Conservation (phyloP, 352 stramenopile species). For the Globisporangium mamillatum region DNA sequence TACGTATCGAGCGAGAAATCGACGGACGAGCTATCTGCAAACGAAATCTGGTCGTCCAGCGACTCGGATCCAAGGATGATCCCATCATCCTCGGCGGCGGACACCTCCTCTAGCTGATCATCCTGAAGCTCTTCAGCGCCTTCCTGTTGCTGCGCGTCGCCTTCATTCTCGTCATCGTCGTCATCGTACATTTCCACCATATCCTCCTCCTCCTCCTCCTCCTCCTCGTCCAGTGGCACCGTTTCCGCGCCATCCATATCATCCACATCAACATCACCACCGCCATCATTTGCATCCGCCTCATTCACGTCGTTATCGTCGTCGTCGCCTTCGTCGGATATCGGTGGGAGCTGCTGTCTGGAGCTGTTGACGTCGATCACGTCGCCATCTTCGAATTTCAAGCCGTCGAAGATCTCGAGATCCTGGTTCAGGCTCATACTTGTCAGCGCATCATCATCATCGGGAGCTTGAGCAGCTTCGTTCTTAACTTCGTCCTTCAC, state of each 20-base stretch:
- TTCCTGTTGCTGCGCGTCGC: slow-evolving; percentile 5
- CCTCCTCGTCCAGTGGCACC: slow-evolving; percentile 35
- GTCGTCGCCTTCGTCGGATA: slow-evolving; percentile 27
- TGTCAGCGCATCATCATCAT: slow-evolving; percentile 66
- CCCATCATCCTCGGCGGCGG: background rate
- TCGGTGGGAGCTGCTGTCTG: slow-evolving; percentile 16
- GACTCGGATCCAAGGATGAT: background rate
- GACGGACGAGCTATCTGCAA: slow-evolving; percentile 13
- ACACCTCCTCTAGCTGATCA: background rate
- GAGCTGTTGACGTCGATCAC: slow-evolving; percentile 71
- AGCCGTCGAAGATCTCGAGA: slow-evolving; percentile 79
- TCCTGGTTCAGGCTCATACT: slow-evolving; percentile 78
- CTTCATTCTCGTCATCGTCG: slow-evolving; percentile 43
- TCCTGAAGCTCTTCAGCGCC: background rate
- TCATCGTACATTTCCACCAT: slow-evolving; percentile 57
- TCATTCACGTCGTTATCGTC: slow-evolving; percentile 21
- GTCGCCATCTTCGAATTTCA: slow-evolving; percentile 84
- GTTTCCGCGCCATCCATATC: slow-evolving; percentile 40
- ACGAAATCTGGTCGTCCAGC: background rate
- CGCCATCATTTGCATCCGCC: slow-evolving; percentile 9
- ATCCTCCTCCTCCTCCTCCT: slow-evolving; percentile 25
- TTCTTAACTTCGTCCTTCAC: slow-evolving; percentile 11
- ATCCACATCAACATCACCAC: slow-evolving; percentile 26
- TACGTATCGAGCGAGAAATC: slow-evolving; percentile 26
- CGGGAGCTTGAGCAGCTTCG: slow-evolving; percentile 5